Evolutionary conservation across 257 asterid genomes (phyloP), one percentile per base, ranked within the genome.

Genomic region (Primulina tabacum): DNA sequence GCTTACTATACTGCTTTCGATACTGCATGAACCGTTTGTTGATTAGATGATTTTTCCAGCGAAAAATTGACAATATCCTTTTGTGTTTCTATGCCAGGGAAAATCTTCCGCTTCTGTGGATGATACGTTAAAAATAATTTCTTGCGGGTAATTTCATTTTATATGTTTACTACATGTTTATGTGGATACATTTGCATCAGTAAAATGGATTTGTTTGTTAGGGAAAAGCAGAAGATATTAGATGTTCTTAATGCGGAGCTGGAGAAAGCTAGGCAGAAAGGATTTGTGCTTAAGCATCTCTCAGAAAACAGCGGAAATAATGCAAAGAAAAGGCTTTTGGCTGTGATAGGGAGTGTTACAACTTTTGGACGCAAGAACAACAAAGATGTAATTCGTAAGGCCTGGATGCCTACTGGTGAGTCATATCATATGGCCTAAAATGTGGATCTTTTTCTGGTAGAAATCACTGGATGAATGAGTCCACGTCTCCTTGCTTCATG

Each of bases 311-410:
- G 76, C 73, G 82, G 66, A 75, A 77, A 74, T 60, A 74, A 65
- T 3, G 16, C 75, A 67, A 84, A 89, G 84, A 86, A 85, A 75
- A 92, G 78, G 62, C 92, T 84, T 70, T 79, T 92, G 80, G 96
- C 87, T 65, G 88, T 89, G 35, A 73, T 90, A 40, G 98, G 97
- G 68, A 78, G 88, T 73, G 66, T 87, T 73, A 89, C 98, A 70
- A 83, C 61, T 76, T 92, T 88, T 85, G 90, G 89, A 65, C 88
- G 82, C 71, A 88, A 81, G 84, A 86, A 83, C 61, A 90, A 90
- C 77, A 81, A 97, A 86, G 92, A 89, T 12, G 97, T 95, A 7
- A 86, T 92, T 67, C 96, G 96, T 52, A 90, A 88, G 81, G 98
- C 95, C 70, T 90, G 95, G 98, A 81, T 92, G 90, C 92, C 92